Base-by-base conservation (phyloP, 768 basidiomycete genomes). In the Lepiota venenata region DNA sequence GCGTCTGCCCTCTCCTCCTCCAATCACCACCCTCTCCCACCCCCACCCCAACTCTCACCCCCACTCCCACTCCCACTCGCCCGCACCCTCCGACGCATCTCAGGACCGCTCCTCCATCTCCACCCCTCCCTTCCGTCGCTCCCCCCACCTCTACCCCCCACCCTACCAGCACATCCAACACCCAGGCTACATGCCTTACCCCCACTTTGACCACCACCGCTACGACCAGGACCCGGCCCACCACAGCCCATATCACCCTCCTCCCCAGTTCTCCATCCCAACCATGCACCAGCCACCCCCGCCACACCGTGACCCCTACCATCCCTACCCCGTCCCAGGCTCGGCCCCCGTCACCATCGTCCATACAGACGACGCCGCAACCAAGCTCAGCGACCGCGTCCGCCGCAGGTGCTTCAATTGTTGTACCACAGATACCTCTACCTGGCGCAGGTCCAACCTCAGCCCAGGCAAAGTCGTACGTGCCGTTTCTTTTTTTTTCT, bases 361-460 rank as follows among this genome's bases (percentile, higher is more conserved):
- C 11, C 74, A 85, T 69, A 91, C 89, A 0, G 87, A 89, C 66
- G 89, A 91, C 60, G 89, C 89, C 0, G 80, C 87, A 1, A 90
- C 88, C 0, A 91, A 91, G 69, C 74, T 91, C 52, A 85, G 82
- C 63, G 87, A 90, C 64, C 78, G 87, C 38, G 85, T 91, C 46
- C 78, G 89, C 22, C 70, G 89, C 36, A 73, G 88, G 44, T 91
- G 89, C 68, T 91, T 87, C 78, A 91, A 91, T 66, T 91, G 89
- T 68, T 85, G 85, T 66, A 91, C 88, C 21, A 90, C 89, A 12
- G 89, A 91, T 58, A 91, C 90, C 29, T 85, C 84, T 47, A 91
- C 88, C 21, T 91, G 89, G 89, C 71, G 89, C 35, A 71, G 89
- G 56, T 84, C 82, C 14, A 89, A 87, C 63, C 78, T 91, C 55